phyloP scores from a whole-genome alignment of 2,329 filamentous ascomycete genomes.

The Colletotrichum spaethianum region DNA sequence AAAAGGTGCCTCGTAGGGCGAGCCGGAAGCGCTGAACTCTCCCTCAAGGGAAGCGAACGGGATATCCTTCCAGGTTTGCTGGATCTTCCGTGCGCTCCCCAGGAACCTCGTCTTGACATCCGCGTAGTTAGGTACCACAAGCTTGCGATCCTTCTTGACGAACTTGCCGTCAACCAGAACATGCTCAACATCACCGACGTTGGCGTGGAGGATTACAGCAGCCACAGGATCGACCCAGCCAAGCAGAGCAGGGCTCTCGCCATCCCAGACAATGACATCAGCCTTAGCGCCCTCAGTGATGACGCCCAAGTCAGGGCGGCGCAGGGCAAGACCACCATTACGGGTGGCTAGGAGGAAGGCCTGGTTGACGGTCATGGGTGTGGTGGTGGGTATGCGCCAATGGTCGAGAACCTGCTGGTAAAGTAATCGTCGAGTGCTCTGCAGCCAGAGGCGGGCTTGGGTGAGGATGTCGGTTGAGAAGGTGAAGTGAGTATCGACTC shows the following conservation, averaged over 20 bases:
- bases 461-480: slow-evolving; percentile 65
- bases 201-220: slow-evolving; percentile 69
- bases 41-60: slow-evolving; percentile 48
- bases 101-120: slow-evolving; percentile 51
- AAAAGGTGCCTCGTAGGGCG: slow-evolving; percentile 28
- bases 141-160: slow-evolving; percentile 59
- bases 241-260: slow-evolving; percentile 62
- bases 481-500: slow-evolving; percentile 69
- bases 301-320: slow-evolving; percentile 65
- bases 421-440: slow-evolving; percentile 56
- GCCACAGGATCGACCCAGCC: slow-evolving; percentile 71
- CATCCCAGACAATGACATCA: slow-evolving; percentile 68
- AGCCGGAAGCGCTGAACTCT: slow-evolving; percentile 39
- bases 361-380: slow-evolving; percentile 67
- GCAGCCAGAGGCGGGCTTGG: slow-evolving; percentile 69
- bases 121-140: slow-evolving; percentile 49
- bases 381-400: slow-evolving; percentile 61
- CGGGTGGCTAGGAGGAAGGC: slow-evolving; percentile 70
- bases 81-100: slow-evolving; percentile 51
- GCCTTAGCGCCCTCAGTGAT: slow-evolving; percentile 65
- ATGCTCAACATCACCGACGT: slow-evolving; percentile 64
- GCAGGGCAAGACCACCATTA: slow-evolving; percentile 65
- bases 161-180: slow-evolving; percentile 66
- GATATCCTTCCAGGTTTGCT: slow-evolving; percentile 44
- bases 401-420: slow-evolving; percentile 55